A percentile compares a stretch with the other conserved stretches of the same genome.
Evolutionary conservation across 306 rosid genomes (phyloP).

Genomic region (Pyrus pyrifolia): DNA sequence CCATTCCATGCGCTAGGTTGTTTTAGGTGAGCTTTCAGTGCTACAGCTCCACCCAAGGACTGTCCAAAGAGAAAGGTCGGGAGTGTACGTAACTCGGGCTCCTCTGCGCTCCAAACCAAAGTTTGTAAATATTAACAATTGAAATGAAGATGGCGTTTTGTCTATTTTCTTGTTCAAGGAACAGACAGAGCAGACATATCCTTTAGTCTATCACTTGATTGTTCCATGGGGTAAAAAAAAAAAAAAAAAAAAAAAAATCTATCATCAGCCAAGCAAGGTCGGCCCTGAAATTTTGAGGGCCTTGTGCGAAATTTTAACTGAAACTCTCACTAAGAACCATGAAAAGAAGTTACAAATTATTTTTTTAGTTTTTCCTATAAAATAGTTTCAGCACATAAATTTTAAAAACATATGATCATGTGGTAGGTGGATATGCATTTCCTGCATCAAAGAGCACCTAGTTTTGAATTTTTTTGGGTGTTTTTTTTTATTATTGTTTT

Average conservation of each 20-base stretch:
- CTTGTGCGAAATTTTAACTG: too few relatives aligned
- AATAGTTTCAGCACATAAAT: too few relatives aligned
- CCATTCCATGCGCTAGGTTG: constrained; percentile 82
- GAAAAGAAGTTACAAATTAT: too few relatives aligned
- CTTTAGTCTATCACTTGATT: background rate
- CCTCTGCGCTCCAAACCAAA: constrained; percentile 41
- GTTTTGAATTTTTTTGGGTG: too few relatives aligned
- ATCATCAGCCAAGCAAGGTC: background rate
- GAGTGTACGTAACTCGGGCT: constrained; percentile 48
- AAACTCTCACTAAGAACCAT: too few relatives aligned
- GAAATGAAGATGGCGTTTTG: background rate
- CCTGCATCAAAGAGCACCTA: too few relatives aligned
- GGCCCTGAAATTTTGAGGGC: too few relatives aligned
- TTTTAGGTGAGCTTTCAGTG: constrained; percentile 68
- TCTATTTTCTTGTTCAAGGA: background rate
- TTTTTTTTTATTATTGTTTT: too few relatives aligned
- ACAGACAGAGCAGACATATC: background rate
- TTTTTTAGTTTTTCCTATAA: too few relatives aligned
- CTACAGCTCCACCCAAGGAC: constrained; percentile 96
- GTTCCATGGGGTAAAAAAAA: background rate
- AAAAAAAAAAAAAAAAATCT: background rate
- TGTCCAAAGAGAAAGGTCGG: constrained; percentile 81
- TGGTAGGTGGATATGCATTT: too few relatives aligned
- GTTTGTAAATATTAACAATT: constrained; percentile 8
- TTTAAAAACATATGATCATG: too few relatives aligned